A percentile compares a stretch with the other conserved stretches of the same genome.
Evolutionary conservation across 2,329 filamentous ascomycete genomes (phyloP).

Genomic region (Fusarium globosum): DNA sequence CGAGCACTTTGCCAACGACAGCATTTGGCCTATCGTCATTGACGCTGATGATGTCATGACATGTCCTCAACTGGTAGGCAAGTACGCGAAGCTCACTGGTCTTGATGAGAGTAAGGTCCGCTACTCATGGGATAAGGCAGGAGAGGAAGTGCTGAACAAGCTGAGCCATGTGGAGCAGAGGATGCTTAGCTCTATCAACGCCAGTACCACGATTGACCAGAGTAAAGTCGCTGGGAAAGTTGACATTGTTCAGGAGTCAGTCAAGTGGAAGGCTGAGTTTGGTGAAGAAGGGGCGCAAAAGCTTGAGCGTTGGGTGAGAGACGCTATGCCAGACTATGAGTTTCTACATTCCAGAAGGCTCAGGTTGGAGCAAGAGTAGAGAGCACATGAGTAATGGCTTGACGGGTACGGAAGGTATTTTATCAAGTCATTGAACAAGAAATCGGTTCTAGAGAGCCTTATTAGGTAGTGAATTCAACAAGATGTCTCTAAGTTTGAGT

Average conservation of each 20-base stretch:
- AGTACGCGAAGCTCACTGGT: slow-evolving; percentile 25
- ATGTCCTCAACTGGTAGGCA: slow-evolving; percentile 14
- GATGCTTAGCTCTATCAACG: slow-evolving; percentile 34
- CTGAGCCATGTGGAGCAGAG: slow-evolving; percentile 1
- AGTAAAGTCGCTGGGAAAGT: slow-evolving; percentile 29
- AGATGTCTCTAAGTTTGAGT: too few relatives aligned
- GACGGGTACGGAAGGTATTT: too few relatives aligned
- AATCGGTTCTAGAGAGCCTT: not conserved
- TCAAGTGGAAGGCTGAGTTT: slow-evolving; percentile 36
- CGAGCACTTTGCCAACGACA: slow-evolving; percentile 11
- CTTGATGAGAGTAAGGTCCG: slow-evolving; percentile 24
- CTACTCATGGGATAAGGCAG: slow-evolving; percentile 20
- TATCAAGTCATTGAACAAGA: not conserved
- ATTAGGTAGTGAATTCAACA: not conserved
- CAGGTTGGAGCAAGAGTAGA: not conserved
- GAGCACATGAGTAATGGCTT: fast-evolving
- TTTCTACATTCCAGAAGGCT: slow-evolving; percentile 30
- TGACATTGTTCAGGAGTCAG: slow-evolving; percentile 24
- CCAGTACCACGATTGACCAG: slow-evolving; percentile 12
- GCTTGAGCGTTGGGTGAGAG: slow-evolving; percentile 31
- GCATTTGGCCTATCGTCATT: slow-evolving; percentile 33
- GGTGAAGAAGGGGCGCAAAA: slow-evolving; percentile 18
- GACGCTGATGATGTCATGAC: slow-evolving; percentile 38
- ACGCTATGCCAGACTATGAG: slow-evolving; percentile 29
- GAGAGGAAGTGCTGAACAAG: not conserved